These are phyloP conservation scores for Auricularia sp. DNA, from an alignment of 768 basidiomycete species.

Conservation along the genomic window DNA sequence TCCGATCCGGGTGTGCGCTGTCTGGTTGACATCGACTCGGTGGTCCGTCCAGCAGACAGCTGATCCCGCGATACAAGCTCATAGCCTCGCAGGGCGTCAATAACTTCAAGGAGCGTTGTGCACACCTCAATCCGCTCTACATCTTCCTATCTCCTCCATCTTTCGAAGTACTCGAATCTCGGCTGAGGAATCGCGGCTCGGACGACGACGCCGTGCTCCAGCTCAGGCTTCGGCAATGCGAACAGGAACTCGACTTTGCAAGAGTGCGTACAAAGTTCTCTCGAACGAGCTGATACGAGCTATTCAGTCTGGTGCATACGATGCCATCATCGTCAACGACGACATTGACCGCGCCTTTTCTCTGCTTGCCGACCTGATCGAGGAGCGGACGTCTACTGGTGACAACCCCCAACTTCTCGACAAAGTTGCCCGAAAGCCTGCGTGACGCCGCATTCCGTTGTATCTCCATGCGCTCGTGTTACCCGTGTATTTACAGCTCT, in stretches of 20 bases:
- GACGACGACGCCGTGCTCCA: constrained; percentile 27
- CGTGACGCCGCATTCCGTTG: too few species aligned
- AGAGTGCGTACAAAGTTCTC: constrained; percentile 7
- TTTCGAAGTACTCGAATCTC: constrained; percentile 22
- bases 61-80: background rate
- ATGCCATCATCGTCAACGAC: constrained; percentile 37
- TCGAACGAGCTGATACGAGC: background rate
- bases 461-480: too few species aligned
- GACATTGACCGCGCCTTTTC: constrained; percentile 30
- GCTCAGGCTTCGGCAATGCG: constrained; percentile 28
- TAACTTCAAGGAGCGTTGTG: constrained; percentile 31
- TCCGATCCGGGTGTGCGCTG: constrained; percentile 25
- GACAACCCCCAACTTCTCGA: too few species aligned
- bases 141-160: constrained; percentile 38
- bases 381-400: background rate
- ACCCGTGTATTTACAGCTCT: too few species aligned
- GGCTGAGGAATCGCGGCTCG: constrained; percentile 32
- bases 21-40: constrained; percentile 39
- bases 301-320: constrained; percentile 15
- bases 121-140: constrained; percentile 30
- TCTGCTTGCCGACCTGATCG: background rate
- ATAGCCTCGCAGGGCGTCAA: constrained; percentile 27
- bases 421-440: too few species aligned
- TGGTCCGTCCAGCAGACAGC: constrained; percentile 16
- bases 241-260: constrained; percentile 33